Base-by-base conservation (phyloP, 2,329 filamentous ascomycete species). In the Amauroascus verrucosus region DNA sequence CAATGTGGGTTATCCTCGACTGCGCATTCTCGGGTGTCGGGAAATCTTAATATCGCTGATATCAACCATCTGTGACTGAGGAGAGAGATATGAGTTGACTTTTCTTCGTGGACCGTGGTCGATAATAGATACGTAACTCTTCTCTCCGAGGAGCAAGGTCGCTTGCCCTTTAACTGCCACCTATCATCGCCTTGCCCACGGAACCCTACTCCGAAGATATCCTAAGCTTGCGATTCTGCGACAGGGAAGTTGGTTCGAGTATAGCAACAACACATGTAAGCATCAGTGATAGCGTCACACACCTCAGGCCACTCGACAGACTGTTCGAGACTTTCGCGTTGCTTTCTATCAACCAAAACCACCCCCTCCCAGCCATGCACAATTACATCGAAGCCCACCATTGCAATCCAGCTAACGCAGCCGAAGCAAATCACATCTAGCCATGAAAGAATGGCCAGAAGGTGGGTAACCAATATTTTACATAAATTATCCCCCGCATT, bases 281-380 rank as follows among this genome's bases (percentile, higher is more conserved):
- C 26, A 13, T 16, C 22, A 45, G 13, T 26, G 22, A 48, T 48
- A 37, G 46, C 46, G 33, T 48, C 46, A 48, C 32, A 48, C 32
- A 48, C 46, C 14, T 26, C 32, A 48, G 45, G n/a, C 20, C 33
- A 16, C 33, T 6, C 18, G 14, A 38, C 37, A 48, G 46, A 28
- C 46, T 28, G 46, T 32, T 48, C 46, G 46, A 48, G 46, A 20
- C 46, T 26, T 24, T 41, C 2, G 6, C 2, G 18, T 24, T 11
- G 38, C 6, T 13, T 6, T 6, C 30, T 14, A 14, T 16, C 18
- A 2, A 26, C 33, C 32, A 24, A 48, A 20, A 24, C 46, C 46
- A 28, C 46, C 11, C 26, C 4, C 26, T 9, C 4, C 26, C 26
- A 30, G 9, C 26, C 26, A 30, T n/a, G n/a, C n/a, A n/a, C n/a